Evolutionary conservation across 768 basidiomycete genomes (phyloP).

Genomic region (Ramaria sp.): DNA sequence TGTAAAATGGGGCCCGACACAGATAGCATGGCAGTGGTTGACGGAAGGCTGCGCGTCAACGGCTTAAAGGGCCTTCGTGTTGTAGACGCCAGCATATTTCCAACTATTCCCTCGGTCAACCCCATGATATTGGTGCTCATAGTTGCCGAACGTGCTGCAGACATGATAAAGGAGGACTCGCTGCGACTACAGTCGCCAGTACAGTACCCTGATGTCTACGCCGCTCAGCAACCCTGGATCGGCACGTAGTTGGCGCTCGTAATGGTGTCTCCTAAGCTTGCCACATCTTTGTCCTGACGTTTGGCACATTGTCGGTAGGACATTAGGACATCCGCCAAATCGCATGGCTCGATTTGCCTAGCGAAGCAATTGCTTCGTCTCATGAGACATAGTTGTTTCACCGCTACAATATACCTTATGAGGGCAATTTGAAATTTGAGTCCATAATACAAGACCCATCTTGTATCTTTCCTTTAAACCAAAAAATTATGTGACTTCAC

Average conservation of each 20-base stretch:
- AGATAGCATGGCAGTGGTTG: slow-evolving; percentile 34
- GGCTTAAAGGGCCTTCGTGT: slow-evolving; percentile 34
- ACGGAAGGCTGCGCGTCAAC: slow-evolving; percentile 34
- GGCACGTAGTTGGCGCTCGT: neutral
- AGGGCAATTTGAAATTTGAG: no score
- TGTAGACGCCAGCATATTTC: slow-evolving; percentile 24
- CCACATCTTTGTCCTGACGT: neutral
- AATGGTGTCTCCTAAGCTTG: neutral
- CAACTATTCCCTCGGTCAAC: slow-evolving; percentile 11
- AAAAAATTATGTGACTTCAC: neutral
- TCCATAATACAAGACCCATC: no score
- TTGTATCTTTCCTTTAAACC: neutral
- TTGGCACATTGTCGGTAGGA: neutral
- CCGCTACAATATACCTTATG: no score
- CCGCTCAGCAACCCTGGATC: neutral
- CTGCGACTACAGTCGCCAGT: neutral
- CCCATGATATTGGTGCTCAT: neutral
- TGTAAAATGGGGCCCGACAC: slow-evolving; percentile 25
- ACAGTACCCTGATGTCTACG: neutral
- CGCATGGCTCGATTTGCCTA: no score
- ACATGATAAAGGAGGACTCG: slow-evolving; percentile 11
- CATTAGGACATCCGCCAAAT: no score
- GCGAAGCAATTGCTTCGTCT: no score
- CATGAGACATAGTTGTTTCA: no score
- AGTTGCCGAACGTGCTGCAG: slow-evolving; percentile 10